phyloP scores from a whole-genome alignment of 1,139 yeast genomes.

The Saccharomyces pastorianus region DNA sequence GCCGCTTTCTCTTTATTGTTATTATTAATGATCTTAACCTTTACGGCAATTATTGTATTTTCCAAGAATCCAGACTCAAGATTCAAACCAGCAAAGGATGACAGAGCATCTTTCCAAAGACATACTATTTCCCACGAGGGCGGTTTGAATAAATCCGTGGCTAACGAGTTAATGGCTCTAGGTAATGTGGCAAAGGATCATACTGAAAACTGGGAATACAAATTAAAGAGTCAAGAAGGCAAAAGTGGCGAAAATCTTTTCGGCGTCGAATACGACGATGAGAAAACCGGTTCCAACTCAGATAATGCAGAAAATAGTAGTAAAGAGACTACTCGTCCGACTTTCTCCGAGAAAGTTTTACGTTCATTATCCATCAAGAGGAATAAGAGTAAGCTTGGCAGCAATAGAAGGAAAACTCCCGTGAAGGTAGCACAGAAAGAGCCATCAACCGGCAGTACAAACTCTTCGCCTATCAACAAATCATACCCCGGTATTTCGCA shows the following conservation, averaged over 20 bases:
- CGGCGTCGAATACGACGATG: slow-evolving; percentile 12
- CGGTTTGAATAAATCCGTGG: slow-evolving; percentile 32
- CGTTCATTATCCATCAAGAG: slow-evolving; percentile 21
- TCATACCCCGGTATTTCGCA: slow-evolving; percentile 13
- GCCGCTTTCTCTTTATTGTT: slow-evolving; percentile 68
- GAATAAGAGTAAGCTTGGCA: slow-evolving; percentile 7
- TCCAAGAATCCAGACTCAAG: slow-evolving; percentile 78
- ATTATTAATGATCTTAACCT: slow-evolving; percentile 51
- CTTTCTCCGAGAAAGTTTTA: slow-evolving; percentile 22
- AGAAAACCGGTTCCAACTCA: slow-evolving; percentile 7
- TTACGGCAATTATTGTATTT: slow-evolving; percentile 46
- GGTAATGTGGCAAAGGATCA: slow-evolving; percentile 62
- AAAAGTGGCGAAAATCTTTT: slow-evolving; percentile 31
- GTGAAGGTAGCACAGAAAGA: slow-evolving; percentile 1
- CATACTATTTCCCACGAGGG: slow-evolving; percentile 37
- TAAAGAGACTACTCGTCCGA: slow-evolving; percentile 12
- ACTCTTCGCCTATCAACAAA: slow-evolving; percentile 3
- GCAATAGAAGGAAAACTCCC: slow-evolving; percentile 1
- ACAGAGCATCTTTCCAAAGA: slow-evolving; percentile 73
- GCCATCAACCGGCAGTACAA: neutral
- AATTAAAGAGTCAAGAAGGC: slow-evolving; percentile 31
- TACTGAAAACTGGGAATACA: slow-evolving; percentile 58
- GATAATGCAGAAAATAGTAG: slow-evolving; percentile 7
- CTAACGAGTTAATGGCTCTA: slow-evolving; percentile 41
- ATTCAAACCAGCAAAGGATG: slow-evolving; percentile 77